phyloP scores from a whole-genome alignment of 176 grass and related monocot species.

The Oropetium thomaeum region DNA sequence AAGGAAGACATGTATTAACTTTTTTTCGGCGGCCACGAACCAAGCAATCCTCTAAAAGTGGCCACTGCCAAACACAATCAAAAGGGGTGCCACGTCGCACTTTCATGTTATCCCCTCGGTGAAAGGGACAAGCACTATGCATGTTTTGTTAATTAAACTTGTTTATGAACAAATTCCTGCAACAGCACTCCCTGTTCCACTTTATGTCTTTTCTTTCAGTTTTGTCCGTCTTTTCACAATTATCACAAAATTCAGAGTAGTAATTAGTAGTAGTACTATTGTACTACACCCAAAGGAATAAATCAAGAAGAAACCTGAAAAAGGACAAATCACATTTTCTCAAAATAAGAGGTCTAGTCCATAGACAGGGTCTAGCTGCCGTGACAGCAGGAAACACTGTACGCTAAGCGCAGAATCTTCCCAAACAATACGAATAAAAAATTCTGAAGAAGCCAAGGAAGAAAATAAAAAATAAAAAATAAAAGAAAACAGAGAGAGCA shows the following conservation, averaged over 20 bases:
- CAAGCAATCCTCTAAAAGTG: background rate
- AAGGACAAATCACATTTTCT: background rate
- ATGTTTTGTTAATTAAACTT: background rate
- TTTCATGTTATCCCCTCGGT: constrained; percentile 15
- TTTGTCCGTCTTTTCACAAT: background rate
- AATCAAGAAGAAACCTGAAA: background rate
- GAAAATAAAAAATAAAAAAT: background rate
- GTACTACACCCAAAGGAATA: background rate
- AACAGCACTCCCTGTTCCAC: background rate
- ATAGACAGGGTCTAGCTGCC: background rate
- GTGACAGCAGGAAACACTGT: background rate
- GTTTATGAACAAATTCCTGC: background rate
- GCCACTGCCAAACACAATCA: constrained; percentile 1
- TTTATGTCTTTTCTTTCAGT: background rate
- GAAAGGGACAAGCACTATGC: constrained; percentile 21
- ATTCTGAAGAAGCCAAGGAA: background rate
- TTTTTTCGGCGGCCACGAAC: background rate
- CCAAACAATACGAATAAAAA: constrained; percentile 13
- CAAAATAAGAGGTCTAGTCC: background rate
- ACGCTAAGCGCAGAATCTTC: constrained; percentile 30
- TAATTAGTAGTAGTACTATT: no score
- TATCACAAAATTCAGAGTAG: background rate
- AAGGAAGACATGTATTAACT: background rate
- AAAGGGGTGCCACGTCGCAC: constrained; percentile 22
- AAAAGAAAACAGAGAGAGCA: background rate